Evolutionary conservation across 2,329 filamentous ascomycete species (phyloP).

Genomic region (Stagonosporopsis vannaccii): DNA sequence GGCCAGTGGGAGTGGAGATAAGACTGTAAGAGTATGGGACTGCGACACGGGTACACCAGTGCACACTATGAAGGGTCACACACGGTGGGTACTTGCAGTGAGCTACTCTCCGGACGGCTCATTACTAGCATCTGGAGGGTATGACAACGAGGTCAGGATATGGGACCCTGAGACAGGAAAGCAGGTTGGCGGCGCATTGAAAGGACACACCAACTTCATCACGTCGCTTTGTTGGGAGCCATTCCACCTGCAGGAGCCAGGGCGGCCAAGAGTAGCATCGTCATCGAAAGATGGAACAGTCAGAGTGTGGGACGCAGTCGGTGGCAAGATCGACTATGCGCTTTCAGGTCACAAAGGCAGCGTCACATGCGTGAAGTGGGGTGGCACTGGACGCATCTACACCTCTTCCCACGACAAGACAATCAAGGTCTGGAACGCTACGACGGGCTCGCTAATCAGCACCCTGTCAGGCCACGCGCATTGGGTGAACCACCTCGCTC

Average conservation of each 20-base stretch:
- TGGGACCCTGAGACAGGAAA: constrained; percentile 88
- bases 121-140: constrained; percentile 85
- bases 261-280: constrained; percentile 81
- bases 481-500: constrained; percentile 93
- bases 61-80: constrained; percentile 85
- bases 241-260: constrained; percentile 79
- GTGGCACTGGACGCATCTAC: constrained; percentile 72
- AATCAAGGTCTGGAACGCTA: constrained; percentile 87
- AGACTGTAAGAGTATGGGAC: constrained; percentile 92
- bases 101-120: constrained; percentile 85
- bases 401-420: constrained; percentile 83
- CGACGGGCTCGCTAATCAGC: constrained; percentile 79
- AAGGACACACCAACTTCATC: constrained; percentile 89
- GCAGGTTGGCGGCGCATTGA: constrained; percentile 73
- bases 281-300: constrained; percentile 90
- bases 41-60: constrained; percentile 91
- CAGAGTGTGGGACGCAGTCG: constrained; percentile 83
- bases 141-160: constrained; percentile 89
- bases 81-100: constrained; percentile 87
- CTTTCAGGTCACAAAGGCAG: constrained; percentile 88
- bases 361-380: constrained; percentile 93
- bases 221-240: constrained; percentile 92
- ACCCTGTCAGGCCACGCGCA: constrained; percentile 85
- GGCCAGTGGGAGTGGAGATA: constrained; percentile 89
- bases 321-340: constrained; percentile 79